Evolutionary conservation across 176 grass and related monocot genomes (phyloP), one percentile per base, ranked within the genome.

Genomic region (Oryza meyeriana): DNA sequence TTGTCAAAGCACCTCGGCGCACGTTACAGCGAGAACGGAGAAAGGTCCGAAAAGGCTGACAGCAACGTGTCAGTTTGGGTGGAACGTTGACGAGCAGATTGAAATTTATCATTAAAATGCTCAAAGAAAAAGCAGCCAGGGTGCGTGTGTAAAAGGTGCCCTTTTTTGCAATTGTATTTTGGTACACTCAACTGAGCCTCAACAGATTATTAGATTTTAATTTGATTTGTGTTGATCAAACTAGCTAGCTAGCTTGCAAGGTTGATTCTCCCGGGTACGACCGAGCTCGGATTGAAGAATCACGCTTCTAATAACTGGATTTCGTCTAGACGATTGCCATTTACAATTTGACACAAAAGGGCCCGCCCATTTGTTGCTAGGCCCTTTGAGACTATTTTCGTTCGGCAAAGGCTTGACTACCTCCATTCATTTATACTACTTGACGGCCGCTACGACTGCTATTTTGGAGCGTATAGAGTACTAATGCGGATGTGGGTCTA

Each of bases 1-100:
- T 61, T 61, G 58, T 77, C 75, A 77, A 64, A 77, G 58, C 17
- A 30, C 58, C 75, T 18, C 3, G 75, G 25, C 16, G 20, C 75
- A 64, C 35, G 75, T 41, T 41, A 77, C 5, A 29, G 57, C n/a
- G 58, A 41, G 34, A 75, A 24, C 10, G 10, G 13, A 14, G 17
- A 55, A 32, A 14, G 18, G 28, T 18, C 3, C 70, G 1, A 28
- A 20, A 72, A 9, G 69, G 52, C 32, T 1, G 72, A 57, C 2
- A 13, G 30, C 72, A 4, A 24, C 47, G 1, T 75, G 29, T 14
- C 28, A n/a, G 13, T 74, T 17, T 30, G 33, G 48, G 45, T 32
- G 48, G 17, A 74, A 55, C 71, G 71, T 55, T 55, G 71, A 74
- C 71, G 25, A 29, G 5, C 9, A 29, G 27, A 2, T 45, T 1